Evolutionary conservation across 2,329 filamentous ascomycete genomes (phyloP), one percentile per base, ranked within the genome.

Genomic region (Colletotrichum tanaceti): DNA sequence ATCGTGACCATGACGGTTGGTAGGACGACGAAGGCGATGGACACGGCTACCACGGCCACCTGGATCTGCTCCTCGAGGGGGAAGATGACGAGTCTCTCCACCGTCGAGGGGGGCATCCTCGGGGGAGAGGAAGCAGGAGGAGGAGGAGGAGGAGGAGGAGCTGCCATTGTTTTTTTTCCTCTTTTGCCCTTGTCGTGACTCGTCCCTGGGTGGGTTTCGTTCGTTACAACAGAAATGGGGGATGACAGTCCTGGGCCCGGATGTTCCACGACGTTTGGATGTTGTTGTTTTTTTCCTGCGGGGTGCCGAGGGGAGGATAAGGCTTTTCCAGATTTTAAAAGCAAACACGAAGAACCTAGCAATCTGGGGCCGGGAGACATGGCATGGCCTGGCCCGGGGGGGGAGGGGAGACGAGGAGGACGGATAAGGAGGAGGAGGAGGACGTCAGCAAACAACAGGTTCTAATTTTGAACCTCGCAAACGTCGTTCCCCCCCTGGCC

Each of bases 31-130:
- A 70, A 63, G 13, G 43, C 65, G 18, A 68, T 24, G 13, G 65
- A 68, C 35, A 68, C 65, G 20, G 65, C 62, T 22, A 68, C 65
- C 24, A 68, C 49, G 5, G 61, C 52, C 4, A 68, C 28, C 55
- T 68, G 65, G 22, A 24, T 44, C 55, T 28, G 41, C 6, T 35
- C 60, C 50, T 65, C 65, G n/a, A 68, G 62, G 14, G 65, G 62
- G 22, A 68, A 65, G 6, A 57, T 52, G 6, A 43, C 62, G 35
- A 38, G 4, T 2, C 20, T 43, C 11, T 54, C 43, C 2, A 35
- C 62, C 18, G 47, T 60, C 35, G 44, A n/a, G n/a, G n/a, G 49
- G 13, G 65, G 9, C 55, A 44, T 68, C 20, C 28, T 28, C 28
- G 28, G 28, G 5, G 28, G 28, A 1, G 28, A 28, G 28, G 28